Evolutionary conservation across 169 alveolate species (phyloP), one percentile per base, ranked within the genome.

Genomic region (Plasmodium adleri): DNA sequence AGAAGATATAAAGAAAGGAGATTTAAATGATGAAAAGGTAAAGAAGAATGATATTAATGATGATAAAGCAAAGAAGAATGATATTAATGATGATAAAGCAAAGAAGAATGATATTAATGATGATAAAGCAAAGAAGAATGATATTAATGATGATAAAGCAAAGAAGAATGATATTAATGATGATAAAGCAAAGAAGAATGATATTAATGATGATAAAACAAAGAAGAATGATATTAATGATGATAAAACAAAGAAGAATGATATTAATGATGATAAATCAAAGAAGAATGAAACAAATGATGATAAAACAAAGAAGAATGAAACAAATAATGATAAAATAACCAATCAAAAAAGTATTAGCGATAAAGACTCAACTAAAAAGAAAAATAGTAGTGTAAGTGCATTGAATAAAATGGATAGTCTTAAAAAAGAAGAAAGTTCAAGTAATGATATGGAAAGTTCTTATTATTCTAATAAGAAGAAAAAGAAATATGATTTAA

Each of bases 391-490:
- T 15, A 52, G 4, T 13, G 12, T 26, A n/a, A 49, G 3, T 28
- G 52, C 56, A n/a, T 6, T 28, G 47, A 17, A 49, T 17, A 10
- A 12, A 45, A 54, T 24, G 15, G 47, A 28, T 12, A 10, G 59
- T 8, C 66, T 58, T 62, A 68, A 56, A 80, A 24, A 66, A 60
- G 88, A 22, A 71, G 83, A 52, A 74, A 12, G 88, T 56, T n/a
- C 70, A 58, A 67, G 59, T 56, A 45, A 60, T 20, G 62, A 59
- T 28, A 73, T 74, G 15, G 83, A 58, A 71, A 62, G 60, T 74
- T 5, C 88, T 88, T 39, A 76, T 92, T 66, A 91, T 88, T 68
- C 60, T 80, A 54, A 63, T 72, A 78, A 86, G 47, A 64, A 88
- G 88, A 72, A 66, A 59, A 85, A 78, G 78, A 63, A 66, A 17